Base-by-base conservation (phyloP, 1,284 basidiomycete species). In the Bjerkandera adusta region DNA sequence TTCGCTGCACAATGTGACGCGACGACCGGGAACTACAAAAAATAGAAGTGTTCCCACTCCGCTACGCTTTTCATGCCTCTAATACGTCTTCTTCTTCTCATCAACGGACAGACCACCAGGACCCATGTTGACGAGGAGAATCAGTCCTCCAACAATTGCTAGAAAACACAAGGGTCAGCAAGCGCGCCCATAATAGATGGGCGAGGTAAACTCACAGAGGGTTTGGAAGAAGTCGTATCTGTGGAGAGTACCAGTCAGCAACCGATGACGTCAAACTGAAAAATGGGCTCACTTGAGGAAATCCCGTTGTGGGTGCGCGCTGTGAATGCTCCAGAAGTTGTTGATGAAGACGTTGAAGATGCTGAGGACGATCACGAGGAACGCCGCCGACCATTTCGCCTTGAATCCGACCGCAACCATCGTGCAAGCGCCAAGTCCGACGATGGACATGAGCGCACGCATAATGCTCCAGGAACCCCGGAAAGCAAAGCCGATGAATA, bases 371-470 rank as follows among this genome's bases (percentile, higher is more conserved):
- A 97, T 69, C 51, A 98, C 94, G 50, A 99, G 81, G 85, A 99
- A 98, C n/a, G 85, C 82, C 3, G 96, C 96, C 12, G 91, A 93
- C 92, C 94, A 97, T 68, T 97, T 96, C 60, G 97, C 96, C 75
- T 99, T 99, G 83, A 98, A 99, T 40, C 97, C 97, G 53, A 99
- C 81, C 8, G 95, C 97, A 45, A 99, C 95, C 92, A 97, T 97
- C 61, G 84, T 69, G 65, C 96, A 98, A 1, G 96, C 95, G n/a
- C 79, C 87, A 37, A 97, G 77, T 47, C 92, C 92, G 53, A 96
- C 66, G 54, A 97, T 73, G 26, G 92, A 94, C 45, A 97, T 88
- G 50, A 96, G 71, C 7, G 94, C 78, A 52, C 95, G 89, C 18
- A 78, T 79, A 55, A 97, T 71, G 54, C 80, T 87, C 94, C 95